phyloP scores from a whole-genome alignment of 768 basidiomycete species.

The Lepiota venenata region DNA sequence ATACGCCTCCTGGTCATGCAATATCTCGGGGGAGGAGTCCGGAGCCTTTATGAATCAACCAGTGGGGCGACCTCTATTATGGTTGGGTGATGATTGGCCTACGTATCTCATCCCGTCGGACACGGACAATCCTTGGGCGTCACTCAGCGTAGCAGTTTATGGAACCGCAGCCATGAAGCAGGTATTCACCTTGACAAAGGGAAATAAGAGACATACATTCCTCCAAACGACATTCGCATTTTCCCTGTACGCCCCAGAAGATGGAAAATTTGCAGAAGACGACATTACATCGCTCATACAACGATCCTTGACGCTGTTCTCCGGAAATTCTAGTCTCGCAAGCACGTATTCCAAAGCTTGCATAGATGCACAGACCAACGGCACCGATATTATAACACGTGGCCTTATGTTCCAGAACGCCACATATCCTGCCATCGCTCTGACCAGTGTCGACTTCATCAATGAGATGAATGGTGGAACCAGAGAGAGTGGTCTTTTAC shows the following conservation, averaged over 20 bases:
- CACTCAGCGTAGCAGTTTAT: constrained; percentile 4
- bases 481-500: neutral
- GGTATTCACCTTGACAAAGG: constrained; percentile 20
- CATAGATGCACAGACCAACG: constrained; percentile 9
- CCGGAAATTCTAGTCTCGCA: constrained; percentile 1
- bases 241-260: constrained; percentile 11
- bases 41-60: constrained; percentile 1
- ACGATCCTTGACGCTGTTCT: constrained; percentile 11
- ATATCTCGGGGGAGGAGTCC: constrained; percentile 9
- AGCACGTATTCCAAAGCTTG: constrained; percentile 5
- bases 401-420: constrained; percentile 8
- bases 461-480: neutral
- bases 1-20: constrained; percentile 10
- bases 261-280: constrained; percentile 3
- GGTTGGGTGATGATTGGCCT: constrained; percentile 13
- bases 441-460: constrained; percentile 13
- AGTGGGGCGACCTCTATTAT: constrained; percentile 14
- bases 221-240: constrained; percentile 16
- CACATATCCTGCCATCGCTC: neutral
- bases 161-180: constrained; percentile 21
- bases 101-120: constrained; percentile 11
- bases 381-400: constrained; percentile 9
- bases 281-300: constrained; percentile 15
- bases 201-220: constrained; percentile 16
- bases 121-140: constrained; percentile 17